Evolutionary conservation across 768 basidiomycete genomes (phyloP).

Genomic region (Suillus subaureus): DNA sequence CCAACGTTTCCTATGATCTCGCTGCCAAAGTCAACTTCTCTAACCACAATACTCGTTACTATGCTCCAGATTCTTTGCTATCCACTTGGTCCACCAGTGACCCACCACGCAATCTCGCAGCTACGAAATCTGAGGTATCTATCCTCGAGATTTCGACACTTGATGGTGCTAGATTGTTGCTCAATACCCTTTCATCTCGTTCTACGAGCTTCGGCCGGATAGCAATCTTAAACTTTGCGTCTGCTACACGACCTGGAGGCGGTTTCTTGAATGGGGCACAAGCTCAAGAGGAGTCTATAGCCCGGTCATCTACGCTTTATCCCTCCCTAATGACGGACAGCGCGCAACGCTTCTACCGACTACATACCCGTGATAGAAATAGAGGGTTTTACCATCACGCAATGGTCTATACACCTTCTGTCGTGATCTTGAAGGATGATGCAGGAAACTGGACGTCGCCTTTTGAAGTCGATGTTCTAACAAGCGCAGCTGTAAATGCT

Average conservation of each 20-base stretch:
- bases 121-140: conserved; percentile 39
- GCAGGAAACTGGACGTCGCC: conserved; percentile 57
- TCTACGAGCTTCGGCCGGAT: conserved; percentile 35
- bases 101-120: conserved; percentile 6
- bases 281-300: conserved; percentile 82
- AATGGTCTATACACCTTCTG: conserved; percentile 72
- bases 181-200: conserved; percentile 20
- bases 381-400: conserved; percentile 75
- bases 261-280: conserved; percentile 74
- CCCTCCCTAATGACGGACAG: conserved; percentile 56
- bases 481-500: conserved; percentile 78
- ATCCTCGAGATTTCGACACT: conserved; percentile 67
- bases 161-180: conserved; percentile 53
- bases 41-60: conserved; percentile 52
- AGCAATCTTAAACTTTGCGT: conserved; percentile 77
- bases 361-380: conserved; percentile 51
- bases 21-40: conserved; percentile 36
- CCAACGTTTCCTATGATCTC: conserved; percentile 35
- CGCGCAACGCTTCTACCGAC: conserved; percentile 61
- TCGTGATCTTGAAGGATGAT: conserved; percentile 67
- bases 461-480: conserved; percentile 64
- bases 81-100: conserved; percentile 44
- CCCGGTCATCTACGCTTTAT: conserved; percentile 74
- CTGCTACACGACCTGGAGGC: conserved; percentile 74
- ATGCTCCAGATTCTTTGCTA: conserved; percentile 49